phyloP scores from a whole-genome alignment of 495 filamentous ascomycete genomes.

The Aspergillus sclerotiicarbonarius region DNA sequence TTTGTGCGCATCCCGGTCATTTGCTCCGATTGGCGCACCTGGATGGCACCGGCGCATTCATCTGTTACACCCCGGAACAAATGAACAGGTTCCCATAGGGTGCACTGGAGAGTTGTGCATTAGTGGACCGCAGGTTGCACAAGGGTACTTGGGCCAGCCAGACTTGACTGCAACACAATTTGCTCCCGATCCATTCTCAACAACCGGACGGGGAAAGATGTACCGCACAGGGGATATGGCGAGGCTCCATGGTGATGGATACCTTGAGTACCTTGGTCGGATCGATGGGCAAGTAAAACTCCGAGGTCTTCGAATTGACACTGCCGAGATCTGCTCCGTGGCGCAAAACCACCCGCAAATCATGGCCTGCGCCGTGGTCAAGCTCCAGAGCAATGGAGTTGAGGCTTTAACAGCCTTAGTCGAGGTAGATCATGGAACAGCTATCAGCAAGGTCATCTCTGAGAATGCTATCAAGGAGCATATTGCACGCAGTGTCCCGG shows the following conservation, averaged over 20 bases:
- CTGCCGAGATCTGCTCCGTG: background rate
- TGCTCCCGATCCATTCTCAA: background rate
- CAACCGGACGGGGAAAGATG: background rate
- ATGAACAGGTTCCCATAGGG: slow-evolving; percentile 1
- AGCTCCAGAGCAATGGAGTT: background rate
- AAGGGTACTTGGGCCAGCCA: background rate
- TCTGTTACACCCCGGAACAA: slow-evolving; percentile 1
- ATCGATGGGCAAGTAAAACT: slow-evolving; percentile 10
- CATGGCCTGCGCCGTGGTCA: slow-evolving; percentile 1
- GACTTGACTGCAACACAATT: background rate
- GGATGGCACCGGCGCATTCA: background rate
- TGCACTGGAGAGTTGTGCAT: slow-evolving; percentile 6
- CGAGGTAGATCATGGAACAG: background rate
- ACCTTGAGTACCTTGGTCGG: slow-evolving; percentile 5
- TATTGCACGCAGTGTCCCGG: background rate
- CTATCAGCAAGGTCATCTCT: background rate
- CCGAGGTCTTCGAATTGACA: slow-evolving; percentile 8
- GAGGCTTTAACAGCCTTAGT: slow-evolving; percentile 1
- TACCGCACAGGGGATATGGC: slow-evolving; percentile 9
- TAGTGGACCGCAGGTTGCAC: slow-evolving; percentile 4
- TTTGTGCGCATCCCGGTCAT: background rate
- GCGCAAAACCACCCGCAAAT: background rate
- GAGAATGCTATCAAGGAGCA: background rate
- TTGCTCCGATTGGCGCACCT: background rate
- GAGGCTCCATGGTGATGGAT: slow-evolving; percentile 1